Conservation (phyloP, 768 basidiomycete genomes). For the Solioccasus polychromus region DNA sequence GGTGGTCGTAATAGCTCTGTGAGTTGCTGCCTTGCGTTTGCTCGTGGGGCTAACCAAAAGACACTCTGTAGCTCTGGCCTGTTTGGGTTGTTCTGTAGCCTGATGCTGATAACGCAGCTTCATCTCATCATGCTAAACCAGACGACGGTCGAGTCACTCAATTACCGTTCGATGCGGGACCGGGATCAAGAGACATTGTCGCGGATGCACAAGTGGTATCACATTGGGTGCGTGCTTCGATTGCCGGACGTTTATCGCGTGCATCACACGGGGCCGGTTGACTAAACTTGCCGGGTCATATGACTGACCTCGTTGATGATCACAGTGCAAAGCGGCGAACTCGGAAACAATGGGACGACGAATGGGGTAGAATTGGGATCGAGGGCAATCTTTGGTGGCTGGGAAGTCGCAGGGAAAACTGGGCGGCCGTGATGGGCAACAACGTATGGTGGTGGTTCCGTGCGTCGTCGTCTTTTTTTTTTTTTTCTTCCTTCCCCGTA, state of each 20-base stretch:
- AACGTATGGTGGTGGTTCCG: slow-evolving; percentile 72
- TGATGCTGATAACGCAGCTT: slow-evolving; percentile 58
- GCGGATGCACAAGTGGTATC: slow-evolving; percentile 52
- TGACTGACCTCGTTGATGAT: slow-evolving; percentile 1
- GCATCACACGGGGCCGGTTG: not conserved
- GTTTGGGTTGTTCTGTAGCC: slow-evolving; percentile 66
- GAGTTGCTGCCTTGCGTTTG: slow-evolving; percentile 29
- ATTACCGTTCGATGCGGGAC: slow-evolving; percentile 56
- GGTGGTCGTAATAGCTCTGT: slow-evolving; percentile 75
- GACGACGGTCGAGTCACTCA: slow-evolving; percentile 81
- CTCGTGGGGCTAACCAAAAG: slow-evolving; percentile 8
- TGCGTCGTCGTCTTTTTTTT: slow-evolving; percentile 45
- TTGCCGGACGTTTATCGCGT: not conserved
- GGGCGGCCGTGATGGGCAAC: slow-evolving; percentile 82
- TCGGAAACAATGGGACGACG: slow-evolving; percentile 59
- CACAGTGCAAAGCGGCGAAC: slow-evolving; percentile 51
- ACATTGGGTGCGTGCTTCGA: slow-evolving; percentile 44
- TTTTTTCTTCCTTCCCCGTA: not conserved
- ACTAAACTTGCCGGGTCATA: not conserved
- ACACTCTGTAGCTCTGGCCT: slow-evolving; percentile 51
- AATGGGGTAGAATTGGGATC: slow-evolving; percentile 73
- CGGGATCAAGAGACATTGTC: slow-evolving; percentile 54
- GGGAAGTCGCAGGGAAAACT: slow-evolving; percentile 58
- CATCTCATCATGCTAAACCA: slow-evolving; percentile 58
- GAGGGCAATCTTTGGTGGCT: slow-evolving; percentile 91